Base-by-base conservation (phyloP, 2,329 filamentous ascomycete species). In the Fusarium redolens region DNA sequence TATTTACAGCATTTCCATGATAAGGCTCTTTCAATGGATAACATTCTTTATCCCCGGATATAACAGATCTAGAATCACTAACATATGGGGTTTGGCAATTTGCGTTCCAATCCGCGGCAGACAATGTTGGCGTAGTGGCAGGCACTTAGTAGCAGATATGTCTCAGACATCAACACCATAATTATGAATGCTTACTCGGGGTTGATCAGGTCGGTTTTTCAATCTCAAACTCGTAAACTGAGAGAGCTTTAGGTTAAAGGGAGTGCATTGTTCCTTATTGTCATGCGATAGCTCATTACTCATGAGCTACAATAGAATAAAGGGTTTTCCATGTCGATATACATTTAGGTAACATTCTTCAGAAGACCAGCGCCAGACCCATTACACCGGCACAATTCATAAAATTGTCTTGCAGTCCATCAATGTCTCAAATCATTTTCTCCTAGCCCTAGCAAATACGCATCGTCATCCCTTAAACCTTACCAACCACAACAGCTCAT, bases 41-140 rank as follows among this genome's bases (percentile, higher is more conserved):
- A 4, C 45, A 45, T n/a, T 48, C 47, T 25, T 15, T 12, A 17
- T 35, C 14, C 11, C 5, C 9, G 37, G 4, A 7, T 30, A 37
- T 5, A 40, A 7, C 14, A 22, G 13, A 25, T 30, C 13, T 15
- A 38, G 8, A 40, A 18, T 20, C 22, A 10, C 25, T 28, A 38
- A 12, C 31, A 43, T 17, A 28, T 44, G 18, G 20, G 22, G 15
- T n/a, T 20, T 28, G 22, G 3, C 12, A 8, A 17, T 28, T 14
- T 45, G 20, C 69, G 50, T 72, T 73, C 69, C 69, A 69, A 50
- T 31, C 13, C n/a, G 33, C 31, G 69, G 65, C 41, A 70, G 43
- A 54, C 57, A 38, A 72, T 47, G 50, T 22, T 30, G 41, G 59
- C 33, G 22, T 40, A 18, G 47, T 59, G 59, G 65, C 52, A 44